Evolutionary conservation across 345 rosid species (phyloP).

Genomic region (Salix exigua): DNA sequence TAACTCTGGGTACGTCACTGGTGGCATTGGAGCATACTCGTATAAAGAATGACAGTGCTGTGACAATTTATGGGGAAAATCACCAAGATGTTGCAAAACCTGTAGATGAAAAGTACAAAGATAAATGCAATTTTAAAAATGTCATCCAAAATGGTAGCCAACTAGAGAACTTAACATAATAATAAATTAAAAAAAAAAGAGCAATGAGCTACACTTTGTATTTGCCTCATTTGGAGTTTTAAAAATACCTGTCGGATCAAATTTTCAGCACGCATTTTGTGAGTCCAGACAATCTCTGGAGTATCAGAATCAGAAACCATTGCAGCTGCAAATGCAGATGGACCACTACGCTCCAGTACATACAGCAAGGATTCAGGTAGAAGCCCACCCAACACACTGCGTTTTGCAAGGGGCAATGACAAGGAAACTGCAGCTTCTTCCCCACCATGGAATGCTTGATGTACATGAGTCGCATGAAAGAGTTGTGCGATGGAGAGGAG

Average conservation of each 20-base stretch:
- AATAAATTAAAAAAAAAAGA: not conserved
- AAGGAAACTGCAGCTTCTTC: slow-evolving; percentile 99
- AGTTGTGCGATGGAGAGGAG: slow-evolving; percentile 85
- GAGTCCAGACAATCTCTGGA: slow-evolving; percentile 98
- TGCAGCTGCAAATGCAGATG: slow-evolving; percentile 95
- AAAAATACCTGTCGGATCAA: slow-evolving; percentile 78
- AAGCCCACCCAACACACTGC: slow-evolving; percentile 98
- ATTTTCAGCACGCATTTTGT: slow-evolving; percentile 99
- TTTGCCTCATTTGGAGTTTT: slow-evolving; percentile 6
- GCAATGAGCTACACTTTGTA: slow-evolving; percentile 1
- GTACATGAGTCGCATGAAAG: slow-evolving; percentile 86
- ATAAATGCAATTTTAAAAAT: slow-evolving; percentile 7
- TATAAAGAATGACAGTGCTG: slow-evolving; percentile 95
- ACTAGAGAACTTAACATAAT: not conserved
- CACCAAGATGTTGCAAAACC: slow-evolving; percentile 99
- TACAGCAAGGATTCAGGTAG: slow-evolving; percentile 94
- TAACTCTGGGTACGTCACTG: slow-evolving; percentile 95
- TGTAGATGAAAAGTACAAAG: slow-evolving; percentile 25
- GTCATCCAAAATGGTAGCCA: not conserved
- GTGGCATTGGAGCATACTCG: slow-evolving; percentile 99
- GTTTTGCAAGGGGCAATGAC: slow-evolving; percentile 90
- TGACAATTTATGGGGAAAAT: slow-evolving; percentile 91
- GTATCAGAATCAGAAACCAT: slow-evolving; percentile 99
- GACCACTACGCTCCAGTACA: slow-evolving; percentile 96
- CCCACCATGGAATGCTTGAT: slow-evolving; percentile 99